Evolutionary conservation across 768 basidiomycete species (phyloP).

Genomic region (Termitomyces sp.): DNA sequence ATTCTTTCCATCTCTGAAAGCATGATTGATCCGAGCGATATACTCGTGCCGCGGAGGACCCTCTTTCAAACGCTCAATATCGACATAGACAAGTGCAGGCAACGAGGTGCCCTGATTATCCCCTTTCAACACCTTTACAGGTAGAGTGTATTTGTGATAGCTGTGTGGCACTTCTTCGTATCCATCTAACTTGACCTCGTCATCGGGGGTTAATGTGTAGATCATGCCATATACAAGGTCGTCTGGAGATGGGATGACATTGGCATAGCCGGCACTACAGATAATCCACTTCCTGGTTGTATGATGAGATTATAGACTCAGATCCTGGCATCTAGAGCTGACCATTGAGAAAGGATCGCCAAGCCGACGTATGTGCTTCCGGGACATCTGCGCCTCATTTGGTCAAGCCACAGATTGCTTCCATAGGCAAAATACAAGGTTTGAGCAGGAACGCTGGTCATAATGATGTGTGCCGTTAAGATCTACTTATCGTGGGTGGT

Average conservation of each 20-base stretch:
- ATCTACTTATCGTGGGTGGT: neutral
- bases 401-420: conserved; percentile 45
- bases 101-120: conserved; percentile 8
- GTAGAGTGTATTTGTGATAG: conserved; percentile 31
- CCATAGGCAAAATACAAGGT: conserved; percentile 44
- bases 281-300: conserved; percentile 45
- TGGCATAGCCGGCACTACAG: conserved; percentile 37
- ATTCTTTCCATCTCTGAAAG: conserved; percentile 34
- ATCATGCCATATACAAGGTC: conserved; percentile 24
- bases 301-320: neutral
- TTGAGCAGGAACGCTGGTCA: neutral
- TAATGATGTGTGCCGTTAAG: neutral
- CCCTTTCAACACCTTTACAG: conserved; percentile 20
- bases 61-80: conserved; percentile 25
- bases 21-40: conserved; percentile 40
- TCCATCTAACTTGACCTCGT: conserved; percentile 37
- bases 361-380: conserved; percentile 34
- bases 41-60: conserved; percentile 36
- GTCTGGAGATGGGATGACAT: conserved; percentile 33
- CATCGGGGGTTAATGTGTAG: conserved; percentile 34
- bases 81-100: conserved; percentile 37
- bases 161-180: conserved; percentile 33
- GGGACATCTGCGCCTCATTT: conserved; percentile 46
- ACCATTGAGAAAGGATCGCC: conserved; percentile 38
- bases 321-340: conserved; percentile 6